Evolutionary conservation across 2,329 filamentous ascomycete species (phyloP).

Genomic region (Trichoderma afroharzianum): DNA sequence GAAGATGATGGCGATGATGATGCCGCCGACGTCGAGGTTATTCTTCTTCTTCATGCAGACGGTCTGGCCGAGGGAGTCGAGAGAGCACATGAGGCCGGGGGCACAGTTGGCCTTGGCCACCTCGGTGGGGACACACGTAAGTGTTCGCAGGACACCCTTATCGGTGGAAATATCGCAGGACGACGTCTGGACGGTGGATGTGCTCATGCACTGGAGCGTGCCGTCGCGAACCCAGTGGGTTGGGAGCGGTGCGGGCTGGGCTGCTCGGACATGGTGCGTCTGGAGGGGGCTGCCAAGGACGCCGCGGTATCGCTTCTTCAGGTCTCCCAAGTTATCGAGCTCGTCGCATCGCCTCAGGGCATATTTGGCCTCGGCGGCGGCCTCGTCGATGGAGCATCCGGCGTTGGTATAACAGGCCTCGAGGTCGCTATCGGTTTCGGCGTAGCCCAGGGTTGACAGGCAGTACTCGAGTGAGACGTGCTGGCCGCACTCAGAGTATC

Average conservation of each 20-base stretch:
- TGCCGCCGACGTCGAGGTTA: slow-evolving; percentile 40
- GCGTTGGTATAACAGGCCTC: slow-evolving; percentile 35
- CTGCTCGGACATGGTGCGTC: slow-evolving; percentile 16
- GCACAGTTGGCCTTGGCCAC: slow-evolving; percentile 39
- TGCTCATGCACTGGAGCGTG: slow-evolving; percentile 36
- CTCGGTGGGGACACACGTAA: slow-evolving; percentile 39
- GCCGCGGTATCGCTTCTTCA: slow-evolving; percentile 29
- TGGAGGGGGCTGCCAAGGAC: background rate
- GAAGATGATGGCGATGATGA: slow-evolving; percentile 48
- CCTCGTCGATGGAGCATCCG: slow-evolving; percentile 34
- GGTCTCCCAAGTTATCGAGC: slow-evolving; percentile 25
- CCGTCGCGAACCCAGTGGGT: slow-evolving; percentile 17
- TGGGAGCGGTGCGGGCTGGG: slow-evolving; percentile 21
- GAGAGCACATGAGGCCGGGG: slow-evolving; percentile 42
- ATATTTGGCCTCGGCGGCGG: slow-evolving; percentile 28
- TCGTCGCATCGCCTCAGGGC: slow-evolving; percentile 33
- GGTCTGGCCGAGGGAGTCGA: slow-evolving; percentile 33
- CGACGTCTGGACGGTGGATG: slow-evolving; percentile 32
- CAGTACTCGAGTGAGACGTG: slow-evolving; percentile 41
- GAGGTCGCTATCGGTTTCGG: slow-evolving; percentile 33
- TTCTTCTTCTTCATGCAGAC: slow-evolving; percentile 42
- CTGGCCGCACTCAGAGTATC: slow-evolving; percentile 43
- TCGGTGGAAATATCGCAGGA: slow-evolving; percentile 40
- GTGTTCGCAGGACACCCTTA: slow-evolving; percentile 32
- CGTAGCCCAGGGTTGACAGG: slow-evolving; percentile 34